Base-by-base conservation (phyloP, 768 basidiomycete species). In the Chlorophyllum brunneum region DNA sequence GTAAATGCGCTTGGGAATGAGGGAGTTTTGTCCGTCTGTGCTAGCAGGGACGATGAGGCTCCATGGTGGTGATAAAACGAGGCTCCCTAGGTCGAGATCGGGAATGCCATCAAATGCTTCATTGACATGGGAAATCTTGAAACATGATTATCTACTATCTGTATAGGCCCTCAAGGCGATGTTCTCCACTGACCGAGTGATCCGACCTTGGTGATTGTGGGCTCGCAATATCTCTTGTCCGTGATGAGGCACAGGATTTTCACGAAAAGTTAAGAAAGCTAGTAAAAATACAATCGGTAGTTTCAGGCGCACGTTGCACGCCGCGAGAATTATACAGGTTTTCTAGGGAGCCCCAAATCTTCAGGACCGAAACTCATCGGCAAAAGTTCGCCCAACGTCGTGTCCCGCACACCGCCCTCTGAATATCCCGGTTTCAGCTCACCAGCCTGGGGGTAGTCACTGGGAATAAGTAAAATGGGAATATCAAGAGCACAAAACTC, bases 311-410 rank as follows among this genome's bases (percentile, higher is more conserved):
- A n/a, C n/a, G n/a, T n/a, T n/a, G n/a, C n/a, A n/a, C n/a, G n/a
- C n/a, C n/a, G n/a, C n/a, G n/a, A n/a, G n/a, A n/a, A n/a, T 47
- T 44, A 57, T 29, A 20, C 16, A 23, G 30, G 27, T 48, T 56
- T 58, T 48, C 70, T 63, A 10, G 81, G 81, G 26, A 75, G 61
- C 40, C 85, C 80, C 60, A 92, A 62, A n/a, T 92, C 75, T 61
- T 85, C 92, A 1, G 93, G 93, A 0, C 93, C 93, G 68, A 95
- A 95, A 61, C 90, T 90, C 69, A 86, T 74, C 0, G 93, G 93
- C 44, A 97, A 71, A 45, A 95, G 69, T 56, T 84, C 81, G 3
- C 71, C 87, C 22, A 95, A 67, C 2, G 84, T 91, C 45, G 82
- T 85, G 56, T 82, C 80, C 44, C 72, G 67, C 10, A 88, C 70